Conservation (phyloP, 257 asterid species). For the Oldenlandia corymbosa region DNA sequence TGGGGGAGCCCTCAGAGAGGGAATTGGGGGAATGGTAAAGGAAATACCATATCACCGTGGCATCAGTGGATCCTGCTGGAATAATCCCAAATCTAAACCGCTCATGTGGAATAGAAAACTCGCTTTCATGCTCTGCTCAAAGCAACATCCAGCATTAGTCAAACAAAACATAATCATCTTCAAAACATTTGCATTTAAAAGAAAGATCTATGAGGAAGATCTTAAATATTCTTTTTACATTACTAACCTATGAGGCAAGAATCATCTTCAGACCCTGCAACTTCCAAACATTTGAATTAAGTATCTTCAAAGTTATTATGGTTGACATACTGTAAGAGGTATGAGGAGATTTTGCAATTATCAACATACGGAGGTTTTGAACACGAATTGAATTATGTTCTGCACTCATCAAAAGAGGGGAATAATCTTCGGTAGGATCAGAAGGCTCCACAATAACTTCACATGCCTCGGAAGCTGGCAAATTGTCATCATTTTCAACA, state of each 20-base stretch:
- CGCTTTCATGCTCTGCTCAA: constrained; percentile 50
- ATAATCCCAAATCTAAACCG: constrained; percentile 84
- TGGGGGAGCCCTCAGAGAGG: no score
- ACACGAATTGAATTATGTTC: constrained; percentile 31
- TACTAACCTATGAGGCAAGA: constrained; percentile 31
- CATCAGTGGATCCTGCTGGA: constrained; percentile 99
- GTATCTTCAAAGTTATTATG: constrained; percentile 17
- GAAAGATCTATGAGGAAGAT: neutral
- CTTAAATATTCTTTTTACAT: neutral
- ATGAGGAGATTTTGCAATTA: constrained; percentile 17
- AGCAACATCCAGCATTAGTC: constrained; percentile 20
- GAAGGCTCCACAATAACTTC: constrained; percentile 33
- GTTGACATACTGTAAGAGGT: constrained; percentile 12
- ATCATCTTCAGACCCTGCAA: constrained; percentile 28
- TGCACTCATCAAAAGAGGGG: constrained; percentile 60
- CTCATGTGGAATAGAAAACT: constrained; percentile 61
- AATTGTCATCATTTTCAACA: constrained; percentile 32
- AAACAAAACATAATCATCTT: constrained; percentile 12
- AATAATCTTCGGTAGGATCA: constrained; percentile 47
- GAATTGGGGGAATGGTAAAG: constrained; percentile 4
- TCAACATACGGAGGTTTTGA: constrained; percentile 47
- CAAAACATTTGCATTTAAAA: neutral
- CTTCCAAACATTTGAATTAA: constrained; percentile 27
- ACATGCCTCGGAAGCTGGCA: constrained; percentile 33
- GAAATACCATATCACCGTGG: constrained; percentile 77